Evolutionary conservation across 2,329 filamentous ascomycete genomes (phyloP).

Genomic region (Cercospora berteroae): DNA sequence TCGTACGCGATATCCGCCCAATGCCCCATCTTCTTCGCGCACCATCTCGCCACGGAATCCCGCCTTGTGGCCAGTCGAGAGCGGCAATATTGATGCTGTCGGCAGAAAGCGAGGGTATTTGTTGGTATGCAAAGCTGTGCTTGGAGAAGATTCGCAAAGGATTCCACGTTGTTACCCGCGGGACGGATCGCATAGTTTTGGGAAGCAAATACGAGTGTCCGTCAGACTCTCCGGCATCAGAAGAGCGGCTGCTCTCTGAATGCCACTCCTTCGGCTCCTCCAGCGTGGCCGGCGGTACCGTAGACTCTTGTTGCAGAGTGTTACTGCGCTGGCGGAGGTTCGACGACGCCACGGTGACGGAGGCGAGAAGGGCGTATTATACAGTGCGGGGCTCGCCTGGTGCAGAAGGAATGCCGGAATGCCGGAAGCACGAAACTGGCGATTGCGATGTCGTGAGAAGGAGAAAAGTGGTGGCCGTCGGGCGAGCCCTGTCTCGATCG

Average conservation of each 20-base stretch:
- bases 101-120: slow-evolving; percentile 38
- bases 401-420: background rate
- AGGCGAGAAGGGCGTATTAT: background rate
- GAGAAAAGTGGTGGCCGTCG: background rate
- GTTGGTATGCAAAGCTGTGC: slow-evolving; percentile 48
- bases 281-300: slow-evolving; percentile 18
- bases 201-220: slow-evolving; percentile 10
- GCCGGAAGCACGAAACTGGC: background rate
- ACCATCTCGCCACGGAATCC: slow-evolving; percentile 36
- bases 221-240: slow-evolving; percentile 23
- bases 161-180: slow-evolving; percentile 44
- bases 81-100: slow-evolving; percentile 39
- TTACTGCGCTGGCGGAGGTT: slow-evolving; percentile 11
- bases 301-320: slow-evolving; percentile 7
- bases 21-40: slow-evolving; percentile 24
- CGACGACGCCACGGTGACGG: slow-evolving; percentile 5
- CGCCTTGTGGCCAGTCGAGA: slow-evolving; percentile 35
- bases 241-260: slow-evolving; percentile 29
- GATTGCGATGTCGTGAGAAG: background rate
- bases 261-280: slow-evolving; percentile 27
- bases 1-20: slow-evolving; percentile 42
- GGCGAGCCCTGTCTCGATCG: background rate
- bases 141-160: slow-evolving; percentile 46
- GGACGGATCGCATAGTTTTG: slow-evolving; percentile 27
- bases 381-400: background rate